Conservation (phyloP, 2,329 filamentous ascomycete genomes). For the Pyrenophora graminea region DNA sequence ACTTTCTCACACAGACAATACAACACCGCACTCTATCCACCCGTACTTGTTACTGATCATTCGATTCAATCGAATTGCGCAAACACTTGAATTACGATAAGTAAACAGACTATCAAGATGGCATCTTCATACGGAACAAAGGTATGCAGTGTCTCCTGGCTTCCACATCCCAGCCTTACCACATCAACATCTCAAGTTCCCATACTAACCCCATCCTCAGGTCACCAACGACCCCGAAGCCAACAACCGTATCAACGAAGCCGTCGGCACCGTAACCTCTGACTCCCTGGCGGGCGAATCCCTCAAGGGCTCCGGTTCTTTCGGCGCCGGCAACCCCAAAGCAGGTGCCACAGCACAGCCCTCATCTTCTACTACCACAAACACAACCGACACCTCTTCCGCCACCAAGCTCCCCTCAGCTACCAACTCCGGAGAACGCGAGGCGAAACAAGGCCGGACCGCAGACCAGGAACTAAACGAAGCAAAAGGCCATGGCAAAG, state of each 20-base stretch:
- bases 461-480: slow-evolving; percentile 50
- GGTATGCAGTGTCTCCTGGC: slow-evolving; percentile 9
- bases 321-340: slow-evolving; percentile 62
- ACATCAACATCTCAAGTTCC: not conserved
- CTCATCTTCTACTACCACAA: slow-evolving; percentile 59
- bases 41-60: no score
- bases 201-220: slow-evolving; percentile 27
- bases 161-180: no score
- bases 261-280: slow-evolving; percentile 64
- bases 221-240: slow-evolving; percentile 56
- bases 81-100: no score
- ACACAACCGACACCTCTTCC: slow-evolving; percentile 60
- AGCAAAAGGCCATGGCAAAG: slow-evolving; percentile 43
- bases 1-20: not conserved
- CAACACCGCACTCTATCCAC: no score
- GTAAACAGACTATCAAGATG: slow-evolving; percentile 8
- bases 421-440: slow-evolving; percentile 51
- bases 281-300: slow-evolving; percentile 81
- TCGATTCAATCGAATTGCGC: no score
- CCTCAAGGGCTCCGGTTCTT: slow-evolving; percentile 61
- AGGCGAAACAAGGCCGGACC: slow-evolving; percentile 46
- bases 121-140: slow-evolving; percentile 24
- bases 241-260: slow-evolving; percentile 59
- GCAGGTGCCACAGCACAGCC: slow-evolving; percentile 56
- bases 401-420: slow-evolving; percentile 58